phyloP scores from a whole-genome alignment of 495 filamentous ascomycete genomes.

The Emericellopsis terricola region DNA sequence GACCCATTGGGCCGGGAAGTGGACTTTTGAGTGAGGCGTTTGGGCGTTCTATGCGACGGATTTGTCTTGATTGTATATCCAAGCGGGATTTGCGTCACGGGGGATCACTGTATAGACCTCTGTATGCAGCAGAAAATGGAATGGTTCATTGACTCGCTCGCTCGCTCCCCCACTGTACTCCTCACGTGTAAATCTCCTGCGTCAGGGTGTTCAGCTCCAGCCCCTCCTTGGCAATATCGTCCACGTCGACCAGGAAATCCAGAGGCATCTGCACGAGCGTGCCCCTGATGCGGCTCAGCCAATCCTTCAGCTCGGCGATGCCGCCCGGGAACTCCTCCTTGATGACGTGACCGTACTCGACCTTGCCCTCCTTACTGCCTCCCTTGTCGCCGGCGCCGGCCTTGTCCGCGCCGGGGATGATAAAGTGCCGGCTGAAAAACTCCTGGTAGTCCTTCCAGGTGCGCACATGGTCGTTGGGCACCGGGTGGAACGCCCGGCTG shows the following conservation, averaged over 20 bases:
- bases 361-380: conserved; percentile 26
- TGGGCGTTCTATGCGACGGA: no score
- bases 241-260: conserved; percentile 62
- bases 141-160: no score
- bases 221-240: conserved; percentile 79
- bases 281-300: conserved; percentile 55
- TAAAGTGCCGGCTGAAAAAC: conserved; percentile 56
- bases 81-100: no score
- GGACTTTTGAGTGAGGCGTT: no score
- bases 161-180: no score
- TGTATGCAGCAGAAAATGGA: no score
- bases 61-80: no score
- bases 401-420: conserved; percentile 29
- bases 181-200: conserved; percentile 74
- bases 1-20: no score
- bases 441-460: conserved; percentile 77
- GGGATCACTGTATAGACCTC: no score
- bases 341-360: conserved; percentile 74
- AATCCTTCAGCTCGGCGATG: conserved; percentile 61
- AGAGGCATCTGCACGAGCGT: conserved; percentile 86
- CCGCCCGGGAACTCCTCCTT: conserved; percentile 55
- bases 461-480: conserved; percentile 63
- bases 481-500: conserved; percentile 67
- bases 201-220: conserved; percentile 64
- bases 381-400: conserved; percentile 7